These are phyloP conservation scores for Trifolium repens DNA, from an alignment of 306 rosid species.

Conservation along the genomic window DNA sequence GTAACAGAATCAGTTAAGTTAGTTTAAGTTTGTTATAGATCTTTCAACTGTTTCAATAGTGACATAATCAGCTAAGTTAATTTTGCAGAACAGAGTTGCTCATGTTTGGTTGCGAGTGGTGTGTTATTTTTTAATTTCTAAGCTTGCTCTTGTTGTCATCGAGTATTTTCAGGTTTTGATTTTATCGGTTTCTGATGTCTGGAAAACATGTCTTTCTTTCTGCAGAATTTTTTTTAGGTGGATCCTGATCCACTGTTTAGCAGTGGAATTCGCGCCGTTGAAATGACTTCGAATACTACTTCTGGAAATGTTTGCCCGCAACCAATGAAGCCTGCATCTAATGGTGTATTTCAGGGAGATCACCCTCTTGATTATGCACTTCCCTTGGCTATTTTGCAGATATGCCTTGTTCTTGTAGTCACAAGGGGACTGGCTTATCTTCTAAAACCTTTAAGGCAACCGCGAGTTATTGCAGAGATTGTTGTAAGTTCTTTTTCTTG, in stretches of 20 bases:
- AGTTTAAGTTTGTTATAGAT: neutral
- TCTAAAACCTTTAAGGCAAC: constrained; percentile 53
- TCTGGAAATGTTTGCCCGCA: constrained; percentile 48
- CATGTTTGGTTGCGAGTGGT: neutral
- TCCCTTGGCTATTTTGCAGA: constrained; percentile 63
- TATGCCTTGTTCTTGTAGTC: constrained; percentile 52
- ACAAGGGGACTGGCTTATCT: constrained; percentile 53
- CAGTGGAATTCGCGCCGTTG: constrained; percentile 1
- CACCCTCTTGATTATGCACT: constrained; percentile 82
- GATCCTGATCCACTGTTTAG: constrained; percentile 4
- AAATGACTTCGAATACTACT: constrained; percentile 57
- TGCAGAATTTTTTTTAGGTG: constrained; percentile 41
- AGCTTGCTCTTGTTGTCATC: neutral
- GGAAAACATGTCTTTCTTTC: neutral
- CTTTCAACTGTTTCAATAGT: neutral
- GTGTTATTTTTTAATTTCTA: neutral
- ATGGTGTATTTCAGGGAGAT: constrained; percentile 84
- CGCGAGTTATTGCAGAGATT: constrained; percentile 59
- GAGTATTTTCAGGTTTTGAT: constrained; percentile 1
- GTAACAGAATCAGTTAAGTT: neutral
- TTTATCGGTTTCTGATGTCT: neutral
- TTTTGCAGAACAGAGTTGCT: neutral
- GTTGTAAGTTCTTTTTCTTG: constrained; percentile 57
- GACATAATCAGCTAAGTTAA: neutral
- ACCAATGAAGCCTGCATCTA: constrained; percentile 80